Conservation (phyloP, 2,329 filamentous ascomycete genomes). For the Sporothrix humicola region DNA sequence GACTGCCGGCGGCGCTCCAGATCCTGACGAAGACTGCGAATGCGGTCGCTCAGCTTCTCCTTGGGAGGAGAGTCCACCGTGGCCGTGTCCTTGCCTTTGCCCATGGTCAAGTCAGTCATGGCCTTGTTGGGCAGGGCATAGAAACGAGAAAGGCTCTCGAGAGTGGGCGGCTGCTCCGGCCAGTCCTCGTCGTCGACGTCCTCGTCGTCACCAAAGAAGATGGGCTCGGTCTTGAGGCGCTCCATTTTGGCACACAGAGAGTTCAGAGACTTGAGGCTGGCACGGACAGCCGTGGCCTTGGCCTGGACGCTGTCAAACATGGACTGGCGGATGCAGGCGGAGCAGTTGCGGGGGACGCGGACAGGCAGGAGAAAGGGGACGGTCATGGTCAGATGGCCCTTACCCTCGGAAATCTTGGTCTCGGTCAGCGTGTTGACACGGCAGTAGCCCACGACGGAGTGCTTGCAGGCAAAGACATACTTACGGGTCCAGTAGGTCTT, state of each 20-base stretch:
- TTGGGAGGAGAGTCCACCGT: not conserved
- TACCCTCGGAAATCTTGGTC: not conserved
- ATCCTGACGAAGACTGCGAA: constrained; percentile 32
- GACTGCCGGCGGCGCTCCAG: constrained; percentile 30
- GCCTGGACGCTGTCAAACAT: not conserved
- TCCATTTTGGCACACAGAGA: constrained; percentile 11
- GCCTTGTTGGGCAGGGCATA: not conserved
- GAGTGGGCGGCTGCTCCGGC: not conserved
- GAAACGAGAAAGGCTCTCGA: not conserved
- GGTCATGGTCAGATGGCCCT: not conserved
- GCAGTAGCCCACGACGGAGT: constrained; percentile 21
- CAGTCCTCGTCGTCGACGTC: constrained; percentile 21
- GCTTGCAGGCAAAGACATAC: constrained; percentile 33
- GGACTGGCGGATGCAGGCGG: not conserved
- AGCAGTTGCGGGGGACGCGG: constrained; percentile 20
- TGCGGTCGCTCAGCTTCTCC: constrained; percentile 31
- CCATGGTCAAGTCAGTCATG: not conserved
- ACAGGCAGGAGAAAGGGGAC: constrained; percentile 22
- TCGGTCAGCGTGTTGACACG: not conserved
- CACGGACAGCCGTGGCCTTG: constrained; percentile 8
- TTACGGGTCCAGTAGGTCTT: constrained; percentile 26
- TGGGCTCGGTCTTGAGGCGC: not conserved
- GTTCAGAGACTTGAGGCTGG: not conserved
- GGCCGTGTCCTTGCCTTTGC: not conserved
- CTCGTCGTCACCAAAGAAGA: not conserved